These are phyloP conservation scores for Neofusicoccum parvum DNA, from an alignment of 2,329 filamentous ascomycete species.

Conservation along the genomic window DNA sequence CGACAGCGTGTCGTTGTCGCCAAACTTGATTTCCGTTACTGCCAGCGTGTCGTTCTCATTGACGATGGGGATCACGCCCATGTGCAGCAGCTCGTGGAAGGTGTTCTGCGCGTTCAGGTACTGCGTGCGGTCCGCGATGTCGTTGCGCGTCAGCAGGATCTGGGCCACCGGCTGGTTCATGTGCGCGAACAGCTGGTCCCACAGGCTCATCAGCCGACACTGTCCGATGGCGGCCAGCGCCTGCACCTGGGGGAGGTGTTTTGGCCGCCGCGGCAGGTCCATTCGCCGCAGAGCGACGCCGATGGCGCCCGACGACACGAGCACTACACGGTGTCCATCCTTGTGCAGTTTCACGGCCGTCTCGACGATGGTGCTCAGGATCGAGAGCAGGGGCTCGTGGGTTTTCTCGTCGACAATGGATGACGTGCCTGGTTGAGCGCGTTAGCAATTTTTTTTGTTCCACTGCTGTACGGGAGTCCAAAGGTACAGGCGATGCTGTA, in stretches of 20 bases:
- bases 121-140: conserved; percentile 93
- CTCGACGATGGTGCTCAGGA: conserved; percentile 89
- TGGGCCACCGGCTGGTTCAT: conserved; percentile 90
- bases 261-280: conserved; percentile 84
- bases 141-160: conserved; percentile 89
- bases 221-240: conserved; percentile 95
- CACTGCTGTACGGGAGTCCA: conserved; percentile 24
- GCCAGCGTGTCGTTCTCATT: conserved; percentile 98
- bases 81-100: conserved; percentile 82
- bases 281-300: conserved; percentile 89
- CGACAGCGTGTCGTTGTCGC: conserved; percentile 96
- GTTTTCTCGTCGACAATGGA: conserved; percentile 98
- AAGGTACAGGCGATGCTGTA: conserved; percentile 46
- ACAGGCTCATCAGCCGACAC: conserved; percentile 90
- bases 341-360: conserved; percentile 84
- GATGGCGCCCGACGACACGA: conserved; percentile 96
- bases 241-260: conserved; percentile 87
- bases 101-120: conserved; percentile 98
- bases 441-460: conserved; percentile 33
- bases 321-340: conserved; percentile 91
- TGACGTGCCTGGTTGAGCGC: conserved; percentile 72
- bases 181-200: conserved; percentile 90
- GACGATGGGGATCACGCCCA: conserved; percentile 97
- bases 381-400: conserved; percentile 89
- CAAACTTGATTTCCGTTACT: conserved; percentile 98